A percentile compares a stretch with the other conserved stretches of the same genome.
These are phyloP conservation scores for Eutrema salsugineum DNA, from an alignment of 441 rosid genomes.

Conservation along the genomic window DNA sequence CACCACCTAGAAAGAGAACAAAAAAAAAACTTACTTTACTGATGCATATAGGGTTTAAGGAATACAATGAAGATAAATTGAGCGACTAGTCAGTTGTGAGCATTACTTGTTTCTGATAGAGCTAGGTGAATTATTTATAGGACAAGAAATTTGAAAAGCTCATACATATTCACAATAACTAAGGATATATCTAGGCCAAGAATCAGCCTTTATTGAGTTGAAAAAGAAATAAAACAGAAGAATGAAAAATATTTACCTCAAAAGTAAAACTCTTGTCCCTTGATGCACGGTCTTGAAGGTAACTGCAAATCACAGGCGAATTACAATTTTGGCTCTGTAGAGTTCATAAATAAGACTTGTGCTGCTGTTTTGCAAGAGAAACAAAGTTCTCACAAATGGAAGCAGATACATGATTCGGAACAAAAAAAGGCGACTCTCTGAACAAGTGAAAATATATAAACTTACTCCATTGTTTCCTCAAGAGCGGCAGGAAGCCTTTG, in stretches of 20 bases:
- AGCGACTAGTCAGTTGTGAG: neutral
- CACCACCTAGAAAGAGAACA: constrained; percentile 49
- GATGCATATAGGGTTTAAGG: neutral
- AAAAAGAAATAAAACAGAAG: neutral
- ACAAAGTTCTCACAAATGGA: neutral
- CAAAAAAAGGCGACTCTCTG: neutral
- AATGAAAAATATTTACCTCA: constrained; percentile 51
- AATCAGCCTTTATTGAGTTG: neutral
- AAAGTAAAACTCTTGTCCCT: constrained; percentile 81
- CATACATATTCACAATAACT: neutral
- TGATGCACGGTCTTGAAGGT: constrained; percentile 71
- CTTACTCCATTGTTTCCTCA: constrained; percentile 83
- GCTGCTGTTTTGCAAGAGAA: neutral
- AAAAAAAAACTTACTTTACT: neutral
- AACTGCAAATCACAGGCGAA: constrained; percentile 49
- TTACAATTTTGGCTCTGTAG: neutral
- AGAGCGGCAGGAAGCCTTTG: constrained; percentile 89
- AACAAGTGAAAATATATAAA: neutral
- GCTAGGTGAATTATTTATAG: neutral
- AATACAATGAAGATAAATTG: neutral
- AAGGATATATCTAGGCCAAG: neutral
- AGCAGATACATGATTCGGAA: neutral
- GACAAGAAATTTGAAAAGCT: neutral
- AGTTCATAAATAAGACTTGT: neutral
- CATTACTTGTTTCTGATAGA: neutral